Base-by-base conservation (phyloP, 139 green algal genomes). In the Chlamydomonas sp. region DNA sequence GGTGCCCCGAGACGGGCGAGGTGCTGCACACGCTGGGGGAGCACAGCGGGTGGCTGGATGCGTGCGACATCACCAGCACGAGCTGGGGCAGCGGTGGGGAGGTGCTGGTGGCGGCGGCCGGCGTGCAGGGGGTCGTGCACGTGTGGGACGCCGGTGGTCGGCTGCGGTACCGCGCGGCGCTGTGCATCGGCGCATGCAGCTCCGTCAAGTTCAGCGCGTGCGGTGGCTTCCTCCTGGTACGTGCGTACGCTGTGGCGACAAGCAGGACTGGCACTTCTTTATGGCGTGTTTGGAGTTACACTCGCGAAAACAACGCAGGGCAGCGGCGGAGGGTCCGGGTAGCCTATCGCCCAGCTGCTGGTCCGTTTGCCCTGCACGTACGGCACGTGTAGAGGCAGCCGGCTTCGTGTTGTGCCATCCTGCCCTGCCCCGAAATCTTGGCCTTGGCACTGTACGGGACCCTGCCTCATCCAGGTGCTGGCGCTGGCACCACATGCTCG, bases 1-100 rank as follows among this genome's bases (percentile, higher is more conserved):
- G 77, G 77, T 10, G 63, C 9, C 77, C 77, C 16, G 77, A 81
- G 59, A 68, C 77, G 6, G 59, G 59, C 59, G 57, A 69, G 59
- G 59, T 68, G 77, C 59, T 68, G 14, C 77, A 81, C 59, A 81
- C 14, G 6, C 59, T 60, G 15, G 68, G 59, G 2, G 77, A 68
- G 59, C 59, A 81, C 77, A 68, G 59, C 59, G 77, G 59, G 59
- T 81, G 59, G 77, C 59, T 81, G 77, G 77, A 81, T 60, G 59
- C 68, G 14, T 16, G 9, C 59, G 59, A 16, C 77, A 68, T 81
- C 77, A 81, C 64, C 64, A 69, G 12, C 10, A 69, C 64, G 10
- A 12, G 64, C 64, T 10, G 64, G 9, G 64, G 64, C 64, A 10
- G 64, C 10, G 64, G 10, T 69, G 64, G 64, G 10, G 10, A 69